Evolutionary conservation across 495 filamentous ascomycete species (phyloP).

Genomic region (Lepraria neglecta): DNA sequence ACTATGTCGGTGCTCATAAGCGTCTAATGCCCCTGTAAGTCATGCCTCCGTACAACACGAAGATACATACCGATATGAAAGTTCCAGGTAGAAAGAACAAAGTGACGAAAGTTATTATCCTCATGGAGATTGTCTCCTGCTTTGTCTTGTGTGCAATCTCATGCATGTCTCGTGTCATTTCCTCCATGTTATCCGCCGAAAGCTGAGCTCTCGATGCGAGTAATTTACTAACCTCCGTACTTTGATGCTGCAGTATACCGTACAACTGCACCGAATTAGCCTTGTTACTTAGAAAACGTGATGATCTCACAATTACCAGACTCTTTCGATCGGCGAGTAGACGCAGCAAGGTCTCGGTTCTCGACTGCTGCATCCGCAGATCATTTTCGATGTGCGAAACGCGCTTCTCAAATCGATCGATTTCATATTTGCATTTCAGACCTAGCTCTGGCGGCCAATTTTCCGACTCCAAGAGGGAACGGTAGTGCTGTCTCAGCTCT

Average conservation of each 20-base stretch:
- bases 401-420: conserved; percentile 10
- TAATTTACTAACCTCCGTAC: conserved; percentile 7
- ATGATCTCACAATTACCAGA: conserved; percentile 8
- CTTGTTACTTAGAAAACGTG: neutral
- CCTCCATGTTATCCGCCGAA: conserved; percentile 12
- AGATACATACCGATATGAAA: conserved; percentile 12
- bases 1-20: conserved; percentile 20
- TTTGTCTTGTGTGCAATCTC: conserved; percentile 14
- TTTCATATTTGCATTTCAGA: neutral
- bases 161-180: conserved; percentile 12
- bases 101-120: conserved; percentile 17
- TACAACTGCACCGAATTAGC: conserved; percentile 10
- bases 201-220: conserved; percentile 11
- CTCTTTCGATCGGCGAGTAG: conserved; percentile 14
- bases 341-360: conserved; percentile 11
- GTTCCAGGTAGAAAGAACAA: conserved; percentile 18
- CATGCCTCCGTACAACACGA: neutral
- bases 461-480: neutral
- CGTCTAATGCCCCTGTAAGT: conserved; percentile 8
- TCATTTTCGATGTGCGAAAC: conserved; percentile 1
- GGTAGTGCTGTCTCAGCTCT: conserved; percentile 34
- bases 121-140: conserved; percentile 20
- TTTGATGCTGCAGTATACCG: conserved; percentile 11
- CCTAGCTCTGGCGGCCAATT: neutral
- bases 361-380: conserved; percentile 11